Conservation (phyloP, 257 asterid species). For the Vinca minor region DNA sequence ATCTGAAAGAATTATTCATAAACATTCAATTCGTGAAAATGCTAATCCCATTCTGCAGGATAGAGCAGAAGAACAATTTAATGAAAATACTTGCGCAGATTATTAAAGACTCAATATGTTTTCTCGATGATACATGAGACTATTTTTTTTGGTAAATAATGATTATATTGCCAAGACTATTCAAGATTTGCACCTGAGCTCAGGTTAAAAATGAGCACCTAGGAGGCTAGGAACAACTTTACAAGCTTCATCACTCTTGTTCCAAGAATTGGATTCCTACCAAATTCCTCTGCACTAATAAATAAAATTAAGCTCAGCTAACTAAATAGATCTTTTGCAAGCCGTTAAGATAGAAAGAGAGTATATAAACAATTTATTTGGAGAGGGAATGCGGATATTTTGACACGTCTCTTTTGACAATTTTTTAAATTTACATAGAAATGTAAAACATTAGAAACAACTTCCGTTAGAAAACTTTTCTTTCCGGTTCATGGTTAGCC, state of each 20-base stretch:
- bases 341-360: not conserved
- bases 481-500: not conserved
- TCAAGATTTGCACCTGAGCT: not conserved
- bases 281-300: not conserved
- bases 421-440: too few relatives aligned
- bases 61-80: not conserved
- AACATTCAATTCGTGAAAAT: constrained; percentile 7
- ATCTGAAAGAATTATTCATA: constrained; percentile 38
- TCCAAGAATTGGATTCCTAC: not conserved
- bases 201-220: not conserved
- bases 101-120: not conserved
- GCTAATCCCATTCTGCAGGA: not conserved
- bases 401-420: too few relatives aligned
- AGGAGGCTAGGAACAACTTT: not conserved
- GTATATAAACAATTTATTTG: not conserved
- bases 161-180: too few relatives aligned
- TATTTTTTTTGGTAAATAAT: too few relatives aligned
- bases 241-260: not conserved
- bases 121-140: not conserved
- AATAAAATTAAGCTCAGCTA: not conserved
- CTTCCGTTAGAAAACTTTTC: not conserved
- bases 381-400: too few relatives aligned
- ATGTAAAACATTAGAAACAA: not conserved
- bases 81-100: not conserved
- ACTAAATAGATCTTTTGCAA: not conserved